Conservation (phyloP, 352 stramenopile genomes). For the Phytophthora megakarya region DNA sequence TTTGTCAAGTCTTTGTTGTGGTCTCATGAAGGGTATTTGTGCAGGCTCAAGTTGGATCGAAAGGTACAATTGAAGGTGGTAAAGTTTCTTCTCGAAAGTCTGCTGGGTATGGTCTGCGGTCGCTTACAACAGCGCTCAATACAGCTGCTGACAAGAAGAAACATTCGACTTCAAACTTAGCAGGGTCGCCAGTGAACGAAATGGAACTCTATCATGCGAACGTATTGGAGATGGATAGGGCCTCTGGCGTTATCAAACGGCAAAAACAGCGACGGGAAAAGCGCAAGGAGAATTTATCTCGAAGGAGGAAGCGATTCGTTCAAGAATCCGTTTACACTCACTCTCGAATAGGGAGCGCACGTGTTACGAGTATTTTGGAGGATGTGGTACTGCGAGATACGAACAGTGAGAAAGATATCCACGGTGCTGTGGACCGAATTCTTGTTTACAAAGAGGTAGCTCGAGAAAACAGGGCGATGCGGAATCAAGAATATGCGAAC, state of each 20-base stretch:
- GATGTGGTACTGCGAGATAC: conserved; percentile 52
- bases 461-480: conserved; percentile 58
- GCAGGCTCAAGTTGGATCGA: conserved; percentile 18
- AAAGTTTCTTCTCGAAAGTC: conserved; percentile 51
- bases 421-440: conserved; percentile 51
- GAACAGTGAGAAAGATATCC: conserved; percentile 47
- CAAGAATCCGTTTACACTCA: conserved; percentile 54
- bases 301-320: conserved; percentile 66
- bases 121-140: conserved; percentile 55
- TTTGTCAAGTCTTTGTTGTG: neutral
- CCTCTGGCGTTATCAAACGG: conserved; percentile 44
- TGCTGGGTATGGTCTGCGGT: conserved; percentile 66
- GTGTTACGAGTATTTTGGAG: conserved; percentile 48
- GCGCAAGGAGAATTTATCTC: conserved; percentile 54
- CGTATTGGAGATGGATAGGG: conserved; percentile 30
- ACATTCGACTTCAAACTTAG: conserved; percentile 25
- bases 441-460: conserved; percentile 73
- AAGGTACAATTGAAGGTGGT: neutral
- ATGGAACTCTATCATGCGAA: conserved; percentile 34
- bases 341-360: conserved; percentile 27
- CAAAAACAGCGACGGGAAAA: conserved; percentile 56
- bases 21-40: conserved; percentile 7
- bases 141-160: conserved; percentile 35
- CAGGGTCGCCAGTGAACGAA: conserved; percentile 33
- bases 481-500: conserved; percentile 52